These are phyloP conservation scores for Aquanectria penicillioides DNA, from an alignment of 2,329 filamentous ascomycete species.

Conservation along the genomic window DNA sequence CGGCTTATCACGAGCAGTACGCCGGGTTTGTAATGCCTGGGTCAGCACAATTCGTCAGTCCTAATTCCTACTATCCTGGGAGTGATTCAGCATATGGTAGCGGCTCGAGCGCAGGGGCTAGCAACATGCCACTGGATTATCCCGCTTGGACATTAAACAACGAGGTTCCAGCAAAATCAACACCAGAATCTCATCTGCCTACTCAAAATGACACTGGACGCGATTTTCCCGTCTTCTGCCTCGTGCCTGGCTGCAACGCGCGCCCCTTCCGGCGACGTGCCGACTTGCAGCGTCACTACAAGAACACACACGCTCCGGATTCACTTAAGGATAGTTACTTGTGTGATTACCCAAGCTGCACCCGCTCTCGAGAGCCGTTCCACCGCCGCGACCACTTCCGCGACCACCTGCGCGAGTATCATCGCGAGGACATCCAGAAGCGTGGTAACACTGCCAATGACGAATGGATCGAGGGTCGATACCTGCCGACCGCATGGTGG, in stretches of 20 bases:
- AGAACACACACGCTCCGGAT: conserved; percentile 56
- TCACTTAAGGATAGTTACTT: conserved; percentile 54
- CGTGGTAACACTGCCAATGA: conserved; percentile 49
- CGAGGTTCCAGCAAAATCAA: neutral
- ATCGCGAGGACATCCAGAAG: conserved; percentile 64
- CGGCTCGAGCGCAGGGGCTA: neutral
- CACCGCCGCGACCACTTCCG: conserved; percentile 65
- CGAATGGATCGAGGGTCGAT: conserved; percentile 52
- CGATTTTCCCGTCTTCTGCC: conserved; percentile 51
- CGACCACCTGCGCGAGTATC: conserved; percentile 65
- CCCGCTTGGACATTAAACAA: neutral
- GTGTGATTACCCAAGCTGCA: conserved; percentile 64
- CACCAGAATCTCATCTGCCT: neutral
- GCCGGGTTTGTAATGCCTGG: too few relatives aligned
- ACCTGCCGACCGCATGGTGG: conserved; percentile 58
- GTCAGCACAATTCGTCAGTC: too few relatives aligned
- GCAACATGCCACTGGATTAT: neutral
- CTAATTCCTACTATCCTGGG: too few relatives aligned
- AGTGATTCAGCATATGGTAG: conserved; percentile 4
- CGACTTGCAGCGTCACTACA: conserved; percentile 64
- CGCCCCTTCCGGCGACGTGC: conserved; percentile 61
- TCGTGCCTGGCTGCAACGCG: conserved; percentile 52
- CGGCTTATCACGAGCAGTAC: too few relatives aligned
- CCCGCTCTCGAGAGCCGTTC: conserved; percentile 57
- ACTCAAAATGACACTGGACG: conserved; percentile 28